Evolutionary conservation across 129 eudicot species (phyloP).

Genomic region (Apium graveolens): DNA sequence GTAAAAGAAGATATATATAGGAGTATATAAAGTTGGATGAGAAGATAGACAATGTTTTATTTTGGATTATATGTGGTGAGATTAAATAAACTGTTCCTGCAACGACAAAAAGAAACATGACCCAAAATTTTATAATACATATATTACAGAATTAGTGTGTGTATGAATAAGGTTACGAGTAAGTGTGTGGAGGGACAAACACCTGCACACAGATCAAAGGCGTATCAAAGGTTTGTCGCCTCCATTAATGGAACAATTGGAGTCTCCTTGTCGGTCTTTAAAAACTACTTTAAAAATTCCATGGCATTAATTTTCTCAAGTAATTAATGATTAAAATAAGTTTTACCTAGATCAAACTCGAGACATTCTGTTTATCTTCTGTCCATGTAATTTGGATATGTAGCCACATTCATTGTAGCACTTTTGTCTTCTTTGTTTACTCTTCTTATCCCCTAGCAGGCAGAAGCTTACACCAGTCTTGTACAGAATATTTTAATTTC

Average conservation of each 20-base stretch:
- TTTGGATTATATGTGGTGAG: constrained; percentile 17
- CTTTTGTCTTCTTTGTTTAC: background rate
- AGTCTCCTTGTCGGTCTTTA: constrained; percentile 49
- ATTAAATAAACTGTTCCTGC: constrained; percentile 10
- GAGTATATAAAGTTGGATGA: constrained; percentile 16
- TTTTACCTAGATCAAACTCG: background rate
- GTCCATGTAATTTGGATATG: background rate
- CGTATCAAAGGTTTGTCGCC: constrained; percentile 61
- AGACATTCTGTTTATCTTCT: constrained; percentile 8
- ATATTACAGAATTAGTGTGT: too few species aligned
- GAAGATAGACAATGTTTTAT: background rate
- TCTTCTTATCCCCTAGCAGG: background rate
- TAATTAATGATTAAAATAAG: background rate
- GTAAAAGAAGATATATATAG: background rate
- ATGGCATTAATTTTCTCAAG: background rate
- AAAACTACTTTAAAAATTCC: background rate
- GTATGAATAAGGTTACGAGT: background rate
- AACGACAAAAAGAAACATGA: background rate
- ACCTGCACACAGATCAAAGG: constrained; percentile 36
- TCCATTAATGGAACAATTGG: constrained; percentile 44
- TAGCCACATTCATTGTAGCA: constrained; percentile 12
- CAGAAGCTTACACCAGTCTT: background rate
- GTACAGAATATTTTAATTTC: constrained; percentile 4
- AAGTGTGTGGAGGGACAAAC: constrained; percentile 15
- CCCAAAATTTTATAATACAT: background rate